Evolutionary conservation across 495 filamentous ascomycete genomes (phyloP), one percentile per base, ranked within the genome.

Genomic region (Podospora bellae-mahoneyi): DNA sequence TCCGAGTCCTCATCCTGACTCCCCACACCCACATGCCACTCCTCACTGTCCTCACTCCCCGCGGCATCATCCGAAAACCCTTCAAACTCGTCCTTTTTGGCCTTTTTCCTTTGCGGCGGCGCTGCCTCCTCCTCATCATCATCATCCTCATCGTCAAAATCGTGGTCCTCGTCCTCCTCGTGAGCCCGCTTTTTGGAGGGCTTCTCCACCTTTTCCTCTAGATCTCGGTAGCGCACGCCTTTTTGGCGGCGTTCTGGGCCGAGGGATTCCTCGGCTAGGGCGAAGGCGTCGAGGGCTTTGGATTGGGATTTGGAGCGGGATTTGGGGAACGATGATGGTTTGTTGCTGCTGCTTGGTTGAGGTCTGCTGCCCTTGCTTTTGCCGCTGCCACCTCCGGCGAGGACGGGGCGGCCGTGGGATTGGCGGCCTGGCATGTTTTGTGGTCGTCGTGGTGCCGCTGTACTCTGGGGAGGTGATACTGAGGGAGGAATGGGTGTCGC

Each of bases 1-100:
- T 96, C 93, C 32, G 86, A 90, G 68, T 94, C 92, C 64, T 95
- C 87, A 66, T 92, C 90, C 66, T 84, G 91, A 61, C 85, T 88
- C 19, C 89, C 88, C 67, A 91, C 84, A 60, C 92, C 77, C 53
- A 96, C 76, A 70, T 84, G 90, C 95, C 95, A 99, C 72, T 91
- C 85, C 77, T 97, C 92, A 64, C 90, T 92, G 73, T 97, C 94
- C 65, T 88, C 92, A 2, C 92, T 92, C 39, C 82, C 84, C 68
- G 84, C 85, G 13, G 80, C 80, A 20, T 80, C 80, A 20, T 80
- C 65, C 39, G 81, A 80, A 30, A 74, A 74, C 18, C 73, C 75
- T 2, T 69, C 71, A 26, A 77, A 76, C 78, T 84, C 78, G 73
- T 78, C 68, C 75, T 71, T 69, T 28, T 72, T 80, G n/a, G 73